phyloP scores from a whole-genome alignment of 164 flowering plant genomes.

The grape (Vitis vinifera) region DNA sequence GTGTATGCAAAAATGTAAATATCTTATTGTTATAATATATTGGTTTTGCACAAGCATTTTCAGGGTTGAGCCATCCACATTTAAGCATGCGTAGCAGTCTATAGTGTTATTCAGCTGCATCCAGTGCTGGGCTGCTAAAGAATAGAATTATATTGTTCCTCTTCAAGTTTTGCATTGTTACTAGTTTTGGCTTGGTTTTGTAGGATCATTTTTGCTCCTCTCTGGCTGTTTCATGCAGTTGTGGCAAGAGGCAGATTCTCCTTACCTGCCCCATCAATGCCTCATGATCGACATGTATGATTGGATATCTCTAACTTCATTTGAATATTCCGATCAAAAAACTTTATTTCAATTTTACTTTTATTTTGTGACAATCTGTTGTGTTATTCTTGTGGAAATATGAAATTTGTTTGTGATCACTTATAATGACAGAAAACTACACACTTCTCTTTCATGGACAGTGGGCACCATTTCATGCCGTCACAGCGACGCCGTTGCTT shows the following conservation, averaged over 20 bases:
- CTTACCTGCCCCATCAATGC: slow-evolving; percentile 41
- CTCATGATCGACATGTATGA: slow-evolving; percentile 40
- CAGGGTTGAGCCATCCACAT: too few species aligned
- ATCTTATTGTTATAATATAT: too few species aligned
- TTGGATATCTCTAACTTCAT: background rate
- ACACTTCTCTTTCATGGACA: slow-evolving; percentile 17
- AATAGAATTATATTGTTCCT: background rate
- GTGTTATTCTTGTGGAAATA: background rate
- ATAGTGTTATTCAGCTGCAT: too few species aligned
- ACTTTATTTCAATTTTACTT: background rate
- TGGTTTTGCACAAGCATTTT: too few species aligned
- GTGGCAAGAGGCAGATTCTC: slow-evolving; percentile 47
- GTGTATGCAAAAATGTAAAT: too few species aligned
- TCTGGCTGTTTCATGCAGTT: slow-evolving; percentile 46
- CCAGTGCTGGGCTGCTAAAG: background rate
- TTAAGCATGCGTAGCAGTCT: too few species aligned
- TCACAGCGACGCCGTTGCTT: slow-evolving; percentile 42
- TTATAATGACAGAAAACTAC: background rate
- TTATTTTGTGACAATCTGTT: background rate
- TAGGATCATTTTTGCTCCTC: slow-evolving; percentile 39
- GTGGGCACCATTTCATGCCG: slow-evolving; percentile 54
- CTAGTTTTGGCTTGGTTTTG: slow-evolving; percentile 1
- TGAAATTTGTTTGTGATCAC: background rate
- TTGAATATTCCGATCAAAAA: background rate
- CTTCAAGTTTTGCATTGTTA: background rate